Evolutionary conservation across 257 asterid species (phyloP).

Genomic region (Anisodus tanguticus): DNA sequence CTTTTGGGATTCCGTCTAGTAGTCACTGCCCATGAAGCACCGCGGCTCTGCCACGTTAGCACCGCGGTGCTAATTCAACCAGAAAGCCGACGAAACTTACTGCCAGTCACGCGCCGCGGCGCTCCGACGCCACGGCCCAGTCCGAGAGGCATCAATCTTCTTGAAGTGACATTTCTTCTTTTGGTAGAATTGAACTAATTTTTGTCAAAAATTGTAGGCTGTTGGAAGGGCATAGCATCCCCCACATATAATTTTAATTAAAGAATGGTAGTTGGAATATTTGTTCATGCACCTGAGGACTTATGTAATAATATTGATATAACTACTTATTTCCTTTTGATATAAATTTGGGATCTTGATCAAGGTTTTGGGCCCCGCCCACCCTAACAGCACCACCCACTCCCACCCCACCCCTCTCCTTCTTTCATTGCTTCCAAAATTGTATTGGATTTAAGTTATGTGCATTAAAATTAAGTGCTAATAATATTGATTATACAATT

Average conservation of each 20-base stretch:
- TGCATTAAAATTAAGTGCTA: too few species aligned
- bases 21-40: too few species aligned
- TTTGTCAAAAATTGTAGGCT: conserved; percentile 28
- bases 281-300: conserved; percentile 51
- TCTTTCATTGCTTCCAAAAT: not conserved
- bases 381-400: not conserved
- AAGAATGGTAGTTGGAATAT: conserved; percentile 31
- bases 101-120: too few species aligned
- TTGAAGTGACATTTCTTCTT: not conserved
- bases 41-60: too few species aligned
- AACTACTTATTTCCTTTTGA: not conserved
- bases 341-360: not conserved
- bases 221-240: conserved; percentile 43
- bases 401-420: not conserved
- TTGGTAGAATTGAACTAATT: not conserved
- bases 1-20: too few species aligned
- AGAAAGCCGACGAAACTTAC: too few species aligned
- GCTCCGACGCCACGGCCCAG: too few species aligned
- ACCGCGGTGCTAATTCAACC: too few species aligned
- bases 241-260: conserved; percentile 38
- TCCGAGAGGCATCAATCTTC: not conserved
- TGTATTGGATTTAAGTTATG: not conserved
- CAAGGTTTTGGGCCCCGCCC: not conserved
- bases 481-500: too few species aligned
- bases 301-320: not conserved